A percentile compares a stretch with the other conserved stretches of the same genome.
Conservation (phyloP, 108 stramenopile species). For the Fragilaria radians region DNA sequence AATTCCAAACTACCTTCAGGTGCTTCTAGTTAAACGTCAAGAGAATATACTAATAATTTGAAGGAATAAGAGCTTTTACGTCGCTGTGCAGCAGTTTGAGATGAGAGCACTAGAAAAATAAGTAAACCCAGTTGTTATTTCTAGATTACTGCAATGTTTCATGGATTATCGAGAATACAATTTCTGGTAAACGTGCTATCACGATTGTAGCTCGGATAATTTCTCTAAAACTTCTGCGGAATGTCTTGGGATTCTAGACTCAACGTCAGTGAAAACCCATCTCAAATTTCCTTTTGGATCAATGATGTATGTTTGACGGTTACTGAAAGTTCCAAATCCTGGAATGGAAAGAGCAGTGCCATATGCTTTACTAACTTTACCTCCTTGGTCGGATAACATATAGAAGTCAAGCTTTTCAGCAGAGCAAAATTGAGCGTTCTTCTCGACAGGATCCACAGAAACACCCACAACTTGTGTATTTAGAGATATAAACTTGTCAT, state of each 20-base stretch:
- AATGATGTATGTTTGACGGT: conserved; percentile 80
- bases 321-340: conserved; percentile 75
- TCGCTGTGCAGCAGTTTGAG: too few relatives aligned
- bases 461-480: conserved; percentile 77
- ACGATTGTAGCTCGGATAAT: conserved; percentile 48
- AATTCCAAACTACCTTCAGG: too few relatives aligned
- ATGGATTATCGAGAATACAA: too few relatives aligned
- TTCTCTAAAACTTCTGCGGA: conserved; percentile 66
- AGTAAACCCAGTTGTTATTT: not conserved
- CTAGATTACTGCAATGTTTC: not conserved
- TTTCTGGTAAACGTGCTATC: not conserved
- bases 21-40: too few relatives aligned
- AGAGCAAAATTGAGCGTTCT: conserved; percentile 70
- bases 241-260: conserved; percentile 57
- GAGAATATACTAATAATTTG: too few relatives aligned
- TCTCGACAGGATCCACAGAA: conserved; percentile 73
- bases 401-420: conserved; percentile 63
- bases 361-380: conserved; percentile 49
- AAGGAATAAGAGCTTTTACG: too few relatives aligned
- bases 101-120: too few relatives aligned
- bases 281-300: conserved; percentile 65
- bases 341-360: conserved; percentile 57
- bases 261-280: conserved; percentile 79
- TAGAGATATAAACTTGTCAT: conserved; percentile 34
- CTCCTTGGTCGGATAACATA: conserved; percentile 67